These are phyloP conservation scores for Ascocoryne sarcoides DNA, from an alignment of 2,329 filamentous ascomycete genomes.

Conservation along the genomic window DNA sequence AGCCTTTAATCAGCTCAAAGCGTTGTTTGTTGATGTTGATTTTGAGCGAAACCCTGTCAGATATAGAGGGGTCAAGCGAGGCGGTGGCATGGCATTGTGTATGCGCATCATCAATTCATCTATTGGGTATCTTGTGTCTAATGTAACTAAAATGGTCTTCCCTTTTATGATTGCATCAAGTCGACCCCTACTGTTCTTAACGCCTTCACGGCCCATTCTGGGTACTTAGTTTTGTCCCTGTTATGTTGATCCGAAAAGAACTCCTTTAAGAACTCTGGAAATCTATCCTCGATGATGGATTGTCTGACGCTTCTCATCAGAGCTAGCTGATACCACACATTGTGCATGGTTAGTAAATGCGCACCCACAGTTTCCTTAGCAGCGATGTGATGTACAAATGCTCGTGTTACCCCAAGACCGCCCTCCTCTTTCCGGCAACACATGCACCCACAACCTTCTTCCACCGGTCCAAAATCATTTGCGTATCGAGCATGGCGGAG, in stretches of 20 bases:
- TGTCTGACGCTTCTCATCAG: constrained; percentile 70
- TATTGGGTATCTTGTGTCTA: constrained; percentile 13
- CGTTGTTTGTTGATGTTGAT: background rate
- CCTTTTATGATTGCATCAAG: constrained; percentile 36
- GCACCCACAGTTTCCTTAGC: constrained; percentile 94
- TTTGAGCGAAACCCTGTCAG: too few relatives aligned
- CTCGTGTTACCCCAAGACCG: constrained; percentile 72
- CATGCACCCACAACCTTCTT: constrained; percentile 71
- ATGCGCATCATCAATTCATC: constrained; percentile 7
- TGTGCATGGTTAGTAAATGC: constrained; percentile 79
- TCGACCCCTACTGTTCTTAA: constrained; percentile 74
- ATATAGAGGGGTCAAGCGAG: too few relatives aligned
- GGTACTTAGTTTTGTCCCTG: constrained; percentile 55
- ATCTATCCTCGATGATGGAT: constrained; percentile 73
- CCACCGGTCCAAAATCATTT: constrained; percentile 73
- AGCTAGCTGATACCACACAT: constrained; percentile 83
- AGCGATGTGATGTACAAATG: constrained; percentile 84
- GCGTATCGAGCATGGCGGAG: constrained; percentile 68
- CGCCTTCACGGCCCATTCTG: constrained; percentile 76
- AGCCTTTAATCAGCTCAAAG: too few relatives aligned
- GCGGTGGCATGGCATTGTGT: too few relatives aligned
- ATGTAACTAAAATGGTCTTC: constrained; percentile 1
- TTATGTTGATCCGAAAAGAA: constrained; percentile 74
- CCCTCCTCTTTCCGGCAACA: constrained; percentile 64
- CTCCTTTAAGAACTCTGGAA: constrained; percentile 64